Percentiles rank a stretch among this genome's conserved stretches.
phyloP scores from a whole-genome alignment of 163 green algal species.

The Scenedesmus sp. region DNA sequence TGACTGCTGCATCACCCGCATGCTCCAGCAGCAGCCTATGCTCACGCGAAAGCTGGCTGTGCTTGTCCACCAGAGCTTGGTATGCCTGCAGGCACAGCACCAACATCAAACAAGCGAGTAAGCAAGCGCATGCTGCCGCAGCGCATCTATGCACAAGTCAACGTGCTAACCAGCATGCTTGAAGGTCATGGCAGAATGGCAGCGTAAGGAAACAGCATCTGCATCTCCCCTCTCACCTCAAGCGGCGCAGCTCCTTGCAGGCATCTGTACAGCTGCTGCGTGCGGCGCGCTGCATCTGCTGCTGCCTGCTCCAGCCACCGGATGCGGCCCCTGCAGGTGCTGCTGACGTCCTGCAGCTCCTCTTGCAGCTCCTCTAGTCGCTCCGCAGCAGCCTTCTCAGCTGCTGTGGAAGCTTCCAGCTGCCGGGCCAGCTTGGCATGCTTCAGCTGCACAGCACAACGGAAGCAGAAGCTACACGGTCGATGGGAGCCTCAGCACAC shows the following conservation, averaged over 20 bases:
- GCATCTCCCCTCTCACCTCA: background rate
- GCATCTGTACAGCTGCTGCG: conserved; percentile 65
- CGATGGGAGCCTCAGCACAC: background rate
- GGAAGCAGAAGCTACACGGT: background rate
- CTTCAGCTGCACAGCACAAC: conserved; percentile 61
- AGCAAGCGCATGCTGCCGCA: background rate
- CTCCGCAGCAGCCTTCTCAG: conserved; percentile 61
- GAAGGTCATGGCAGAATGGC: background rate
- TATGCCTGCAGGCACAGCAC: conserved; percentile 57
- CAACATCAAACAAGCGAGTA: background rate
- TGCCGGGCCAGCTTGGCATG: conserved; percentile 70
- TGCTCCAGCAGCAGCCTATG: conserved; percentile 66
- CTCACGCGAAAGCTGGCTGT: conserved; percentile 61
- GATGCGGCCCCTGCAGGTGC: conserved; percentile 64
- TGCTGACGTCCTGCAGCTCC: conserved; percentile 55
- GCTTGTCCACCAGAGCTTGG: conserved; percentile 68
- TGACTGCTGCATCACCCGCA: conserved; percentile 51
- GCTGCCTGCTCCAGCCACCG: conserved; percentile 67
- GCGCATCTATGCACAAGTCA: background rate
- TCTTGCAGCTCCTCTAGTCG: conserved; percentile 67
- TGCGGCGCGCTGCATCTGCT: conserved; percentile 57
- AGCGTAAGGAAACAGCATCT: background rate
- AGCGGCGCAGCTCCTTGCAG: conserved; percentile 62
- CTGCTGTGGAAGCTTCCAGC: conserved; percentile 58
- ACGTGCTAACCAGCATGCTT: background rate